phyloP scores from a whole-genome alignment of 2,329 filamentous ascomycete species.

The Colletotrichum sp. region DNA sequence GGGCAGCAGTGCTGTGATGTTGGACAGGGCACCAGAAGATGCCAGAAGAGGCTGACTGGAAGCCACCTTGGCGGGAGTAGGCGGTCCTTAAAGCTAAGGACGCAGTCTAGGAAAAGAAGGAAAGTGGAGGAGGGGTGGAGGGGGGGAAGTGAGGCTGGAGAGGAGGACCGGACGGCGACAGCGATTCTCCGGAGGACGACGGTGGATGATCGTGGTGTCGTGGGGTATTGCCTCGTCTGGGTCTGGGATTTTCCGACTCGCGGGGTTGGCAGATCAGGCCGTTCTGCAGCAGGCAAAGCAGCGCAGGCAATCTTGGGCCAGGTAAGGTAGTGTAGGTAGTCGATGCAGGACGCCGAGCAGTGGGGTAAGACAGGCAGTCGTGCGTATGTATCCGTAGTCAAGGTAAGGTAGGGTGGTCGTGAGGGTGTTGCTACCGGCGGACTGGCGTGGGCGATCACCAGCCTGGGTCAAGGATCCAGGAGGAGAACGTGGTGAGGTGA shows the following conservation, averaged over 20 bases:
- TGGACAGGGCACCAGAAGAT: slow-evolving; percentile 68
- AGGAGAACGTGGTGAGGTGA: slow-evolving; percentile 2
- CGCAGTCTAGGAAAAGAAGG: slow-evolving; percentile 9
- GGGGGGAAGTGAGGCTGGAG: slow-evolving; percentile 18
- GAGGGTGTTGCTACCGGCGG: neutral
- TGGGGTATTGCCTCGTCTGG: slow-evolving; percentile 17
- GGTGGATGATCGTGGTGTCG: slow-evolving; percentile 8
- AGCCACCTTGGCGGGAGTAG: slow-evolving; percentile 63
- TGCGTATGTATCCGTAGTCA: neutral
- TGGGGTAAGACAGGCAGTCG: neutral
- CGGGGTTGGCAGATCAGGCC: slow-evolving; percentile 16
- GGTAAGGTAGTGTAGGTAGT: neutral
- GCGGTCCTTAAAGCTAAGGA: slow-evolving; percentile 26
- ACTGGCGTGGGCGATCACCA: slow-evolving; percentile 8
- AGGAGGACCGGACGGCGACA: neutral
- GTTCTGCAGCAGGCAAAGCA: slow-evolving; percentile 7
- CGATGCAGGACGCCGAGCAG: neutral
- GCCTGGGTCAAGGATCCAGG: slow-evolving; percentile 19
- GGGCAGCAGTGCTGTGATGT: slow-evolving; percentile 56
- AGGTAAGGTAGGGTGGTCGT: neutral
- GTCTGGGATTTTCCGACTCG: slow-evolving; percentile 7
- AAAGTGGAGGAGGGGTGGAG: slow-evolving; percentile 14
- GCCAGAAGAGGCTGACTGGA: slow-evolving; percentile 61
- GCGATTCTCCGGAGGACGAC: neutral
- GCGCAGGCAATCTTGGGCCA: neutral